Evolutionary conservation across 1,139 yeast genomes (phyloP), one percentile per base, ranked within the genome.

Genomic region (Pichia sp.): DNA sequence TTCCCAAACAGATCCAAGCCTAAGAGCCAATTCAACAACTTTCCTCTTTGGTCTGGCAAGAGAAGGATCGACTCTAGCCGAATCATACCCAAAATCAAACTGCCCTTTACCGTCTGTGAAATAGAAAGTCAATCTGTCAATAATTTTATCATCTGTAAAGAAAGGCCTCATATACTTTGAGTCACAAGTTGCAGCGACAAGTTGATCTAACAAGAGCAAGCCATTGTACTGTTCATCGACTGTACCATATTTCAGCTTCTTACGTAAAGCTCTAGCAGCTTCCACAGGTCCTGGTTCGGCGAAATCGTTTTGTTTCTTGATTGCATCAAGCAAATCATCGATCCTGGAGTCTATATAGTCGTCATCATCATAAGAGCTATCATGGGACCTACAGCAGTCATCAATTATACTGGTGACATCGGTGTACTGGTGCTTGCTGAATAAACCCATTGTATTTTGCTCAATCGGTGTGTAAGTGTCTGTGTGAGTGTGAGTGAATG

Each of bases 231-330:
- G 91, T 47, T 77, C 79, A 24, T 67, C 67, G 2, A 63, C 58
- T 1, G 67, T 53, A n/a, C 97, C 97, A 58, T 91, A 84, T 63
- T 91, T 91, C 58, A 91, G 67, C 57, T 80, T 78, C 66, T 91
- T 91, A 40, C 98, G 72, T 30, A 91, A 67, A 1, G 95, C 94
- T 40, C 97, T 69, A 0, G 96, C 96, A 1, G 95, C 93, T 60
- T 89, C 97, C 10, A 69, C 64, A 2, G 86, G 77, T 1, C 93
- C 74, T 1, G 70, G 61, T 36, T 56, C 59, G 14, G 36, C 24
- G n/a, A 35, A 35, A 34, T 55, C 52, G n/a, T 60, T 57, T 43
- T 68, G 65, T 28, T 67, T 52, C 38, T 56, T 58, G 41, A 74
- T 68, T 20, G 69, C 63, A 39, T 72, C 75, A 33, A 72, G 47